These are phyloP conservation scores for Phytopythium delawarense DNA, from an alignment of 352 stramenopile species.

Conservation along the genomic window DNA sequence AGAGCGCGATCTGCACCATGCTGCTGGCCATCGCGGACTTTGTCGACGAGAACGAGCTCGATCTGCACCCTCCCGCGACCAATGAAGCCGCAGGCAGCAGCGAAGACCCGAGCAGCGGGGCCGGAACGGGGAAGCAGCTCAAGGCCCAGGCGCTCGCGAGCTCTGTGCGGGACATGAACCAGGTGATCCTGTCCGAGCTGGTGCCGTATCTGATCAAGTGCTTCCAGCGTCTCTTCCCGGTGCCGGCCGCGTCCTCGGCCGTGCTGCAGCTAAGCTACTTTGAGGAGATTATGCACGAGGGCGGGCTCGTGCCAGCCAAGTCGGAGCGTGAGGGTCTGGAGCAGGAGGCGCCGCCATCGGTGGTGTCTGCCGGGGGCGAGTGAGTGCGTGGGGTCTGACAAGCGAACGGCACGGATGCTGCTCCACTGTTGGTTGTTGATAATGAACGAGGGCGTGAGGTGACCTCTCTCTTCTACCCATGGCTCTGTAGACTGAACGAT, in stretches of 20 bases:
- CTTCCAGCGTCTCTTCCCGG: slow-evolving; percentile 65
- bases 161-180: slow-evolving; percentile 46
- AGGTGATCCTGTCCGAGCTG: slow-evolving; percentile 55
- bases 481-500: neutral
- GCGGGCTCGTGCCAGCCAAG: slow-evolving; percentile 19
- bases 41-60: slow-evolving; percentile 45
- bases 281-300: slow-evolving; percentile 42
- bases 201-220: slow-evolving; percentile 69
- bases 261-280: slow-evolving; percentile 23
- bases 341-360: neutral
- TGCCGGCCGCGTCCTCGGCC: slow-evolving; percentile 15
- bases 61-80: slow-evolving; percentile 9
- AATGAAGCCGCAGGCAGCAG: slow-evolving; percentile 5
- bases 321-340: neutral
- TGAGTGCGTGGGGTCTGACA: neutral
- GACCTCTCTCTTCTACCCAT: neutral
- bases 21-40: slow-evolving; percentile 56
- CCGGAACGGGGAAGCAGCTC: slow-evolving; percentile 9
- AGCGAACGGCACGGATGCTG: neutral
- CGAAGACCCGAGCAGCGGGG: slow-evolving; percentile 2
- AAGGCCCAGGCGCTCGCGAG: slow-evolving; percentile 29
- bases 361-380: neutral
- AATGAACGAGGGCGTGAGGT: neutral
- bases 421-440: neutral
- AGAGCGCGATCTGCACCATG: slow-evolving; percentile 42